Evolutionary conservation across 129 eudicot genomes (phyloP).

Genomic region (Helianthus tuberosus): DNA sequence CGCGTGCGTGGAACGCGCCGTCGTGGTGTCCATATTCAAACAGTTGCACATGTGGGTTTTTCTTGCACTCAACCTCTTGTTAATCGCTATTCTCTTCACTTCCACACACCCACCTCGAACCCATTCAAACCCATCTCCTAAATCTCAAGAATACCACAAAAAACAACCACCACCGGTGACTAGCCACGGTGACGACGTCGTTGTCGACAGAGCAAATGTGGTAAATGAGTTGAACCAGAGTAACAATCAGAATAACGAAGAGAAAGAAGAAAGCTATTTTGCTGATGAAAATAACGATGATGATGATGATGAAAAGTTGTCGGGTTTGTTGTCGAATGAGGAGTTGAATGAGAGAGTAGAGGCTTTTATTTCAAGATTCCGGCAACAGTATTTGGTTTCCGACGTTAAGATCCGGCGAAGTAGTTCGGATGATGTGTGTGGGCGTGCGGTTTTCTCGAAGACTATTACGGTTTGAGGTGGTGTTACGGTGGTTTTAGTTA

Average conservation of each 20-base stretch:
- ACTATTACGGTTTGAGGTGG: slow-evolving; percentile 28
- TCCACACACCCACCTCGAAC: slow-evolving; percentile 39
- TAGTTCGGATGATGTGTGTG: slow-evolving; percentile 37
- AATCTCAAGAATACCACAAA: slow-evolving; percentile 23
- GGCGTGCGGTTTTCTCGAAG: slow-evolving; percentile 27
- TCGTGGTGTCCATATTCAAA: slow-evolving; percentile 56
- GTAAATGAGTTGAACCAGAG: neutral
- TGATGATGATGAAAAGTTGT: slow-evolving; percentile 15
- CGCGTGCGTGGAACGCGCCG: slow-evolving; percentile 77
- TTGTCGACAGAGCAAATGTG: slow-evolving; percentile 25
- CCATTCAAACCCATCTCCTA: slow-evolving; percentile 27
- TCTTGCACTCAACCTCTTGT: slow-evolving; percentile 64
- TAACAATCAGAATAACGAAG: neutral
- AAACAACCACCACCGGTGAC: neutral
- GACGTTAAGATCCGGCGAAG: slow-evolving; percentile 48
- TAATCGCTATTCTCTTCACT: slow-evolving; percentile 78
- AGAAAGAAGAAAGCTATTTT: slow-evolving; percentile 15
- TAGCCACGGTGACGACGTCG: neutral
- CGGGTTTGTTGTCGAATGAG: slow-evolving; percentile 50
- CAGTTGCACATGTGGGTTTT: slow-evolving; percentile 74
- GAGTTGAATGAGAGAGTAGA: slow-evolving; percentile 78
- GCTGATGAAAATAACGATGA: slow-evolving; percentile 13
- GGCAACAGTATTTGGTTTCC: slow-evolving; percentile 73
- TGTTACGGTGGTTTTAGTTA: neutral
- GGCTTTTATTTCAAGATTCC: slow-evolving; percentile 84